Base-by-base conservation (phyloP, 345 rosid genomes). In the Corchorus olitorius region DNA sequence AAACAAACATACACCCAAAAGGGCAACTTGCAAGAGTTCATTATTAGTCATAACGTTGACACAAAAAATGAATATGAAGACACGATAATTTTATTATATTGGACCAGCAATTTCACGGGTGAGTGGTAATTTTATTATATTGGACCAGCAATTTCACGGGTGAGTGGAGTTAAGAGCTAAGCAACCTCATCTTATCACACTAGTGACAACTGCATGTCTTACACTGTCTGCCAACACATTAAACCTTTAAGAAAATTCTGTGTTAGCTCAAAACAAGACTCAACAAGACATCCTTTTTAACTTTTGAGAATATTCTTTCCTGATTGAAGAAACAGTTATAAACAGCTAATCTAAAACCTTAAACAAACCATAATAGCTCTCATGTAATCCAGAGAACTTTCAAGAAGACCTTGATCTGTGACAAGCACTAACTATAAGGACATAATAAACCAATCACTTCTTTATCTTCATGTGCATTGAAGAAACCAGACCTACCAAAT, bases 271-370 rank as follows among this genome's bases (percentile, higher is more conserved):
- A 67, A 66, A 67, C 46, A 48, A 48, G 1, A 46, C 55, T 67
- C 12, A 22, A 46, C 17, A 67, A 67, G 11, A 13, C 39, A 14
- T 67, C 17, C 12, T 19, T 66, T 13, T 67, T 15, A 46, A 67
- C 54, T 12, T 19, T 66, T 46, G 35, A 66, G 71, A 66, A 45
- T 11, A 20, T 48, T 66, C 54, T 20, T 67, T 67, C n/a, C 37
- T 46, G 12, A 35, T 62, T 62, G 12, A 34, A 3, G 14, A 20
- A 13, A 67, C 12, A 46, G 37, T 20, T 20, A 46, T 45, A 9
- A 54, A 69, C 16, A 10, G 35, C 71, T 20, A 67, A 67, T 19
- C 56, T 48, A 68, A 67, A 67, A 67, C 72, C 27, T 22, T n/a
- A 6, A 67, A 19, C 11, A 46, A 56, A 67, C 56, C 34, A 1